Evolutionary conservation across 2,329 filamentous ascomycete genomes (phyloP).

Genomic region (Cladosporium sp.): DNA sequence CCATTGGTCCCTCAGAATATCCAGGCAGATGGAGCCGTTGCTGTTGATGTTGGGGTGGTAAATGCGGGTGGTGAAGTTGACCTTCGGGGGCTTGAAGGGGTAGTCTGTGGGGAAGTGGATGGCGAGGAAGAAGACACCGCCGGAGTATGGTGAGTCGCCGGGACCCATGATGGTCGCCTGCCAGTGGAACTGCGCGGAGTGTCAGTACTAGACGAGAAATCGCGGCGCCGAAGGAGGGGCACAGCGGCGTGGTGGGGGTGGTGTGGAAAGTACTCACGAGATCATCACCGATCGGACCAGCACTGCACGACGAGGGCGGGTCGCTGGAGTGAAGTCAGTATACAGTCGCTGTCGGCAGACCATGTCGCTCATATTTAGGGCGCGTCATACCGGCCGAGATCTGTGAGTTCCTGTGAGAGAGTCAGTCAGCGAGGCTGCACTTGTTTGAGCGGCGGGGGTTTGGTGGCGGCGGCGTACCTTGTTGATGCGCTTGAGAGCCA

Average conservation of each 20-base stretch:
- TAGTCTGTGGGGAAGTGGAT: slow-evolving; percentile 99
- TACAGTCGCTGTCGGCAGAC: neutral
- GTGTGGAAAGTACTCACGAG: slow-evolving; percentile 67
- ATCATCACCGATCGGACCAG: slow-evolving; percentile 94
- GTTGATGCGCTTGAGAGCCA: slow-evolving; percentile 93
- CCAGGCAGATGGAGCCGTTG: slow-evolving; percentile 97
- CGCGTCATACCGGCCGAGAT: slow-evolving; percentile 73
- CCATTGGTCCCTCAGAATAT: slow-evolving; percentile 99
- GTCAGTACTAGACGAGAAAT: neutral
- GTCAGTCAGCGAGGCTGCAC: slow-evolving; percentile 19
- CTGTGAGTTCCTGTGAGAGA: slow-evolving; percentile 66
- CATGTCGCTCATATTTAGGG: slow-evolving; percentile 12
- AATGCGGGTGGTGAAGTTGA: slow-evolving; percentile 99
- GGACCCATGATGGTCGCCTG: slow-evolving; percentile 99
- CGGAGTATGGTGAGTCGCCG: slow-evolving; percentile 93
- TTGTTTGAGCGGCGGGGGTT: neutral
- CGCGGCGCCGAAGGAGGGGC: slow-evolving; percentile 6
- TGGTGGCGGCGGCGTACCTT: slow-evolving; percentile 46
- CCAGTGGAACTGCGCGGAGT: slow-evolving; percentile 82
- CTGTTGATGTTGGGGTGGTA: slow-evolving; percentile 99
- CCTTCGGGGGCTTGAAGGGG: slow-evolving; percentile 99
- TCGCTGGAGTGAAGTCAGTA: slow-evolving; percentile 64
- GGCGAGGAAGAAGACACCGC: slow-evolving; percentile 97
- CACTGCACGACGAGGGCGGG: slow-evolving; percentile 97
- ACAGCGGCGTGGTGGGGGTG: slow-evolving; percentile 28